These are phyloP conservation scores for Fistulinella cinereoalba DNA, from an alignment of 1,284 basidiomycete genomes.

Conservation along the genomic window DNA sequence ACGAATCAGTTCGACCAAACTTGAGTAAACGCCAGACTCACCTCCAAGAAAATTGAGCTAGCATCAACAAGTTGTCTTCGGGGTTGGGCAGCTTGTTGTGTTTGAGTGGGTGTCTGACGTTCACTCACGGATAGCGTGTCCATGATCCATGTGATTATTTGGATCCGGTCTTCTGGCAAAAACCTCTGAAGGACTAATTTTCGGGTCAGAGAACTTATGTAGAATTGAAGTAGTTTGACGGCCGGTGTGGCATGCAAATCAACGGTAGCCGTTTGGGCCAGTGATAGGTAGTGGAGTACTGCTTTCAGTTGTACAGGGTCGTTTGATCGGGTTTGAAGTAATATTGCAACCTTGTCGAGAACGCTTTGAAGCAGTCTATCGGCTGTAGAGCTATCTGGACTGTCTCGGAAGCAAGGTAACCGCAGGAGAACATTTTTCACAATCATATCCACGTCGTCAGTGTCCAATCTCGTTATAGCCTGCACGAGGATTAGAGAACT, in stretches of 20 bases:
- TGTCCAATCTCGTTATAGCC: constrained; percentile 48
- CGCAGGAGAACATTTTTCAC: constrained; percentile 52
- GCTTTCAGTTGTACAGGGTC: constrained; percentile 34
- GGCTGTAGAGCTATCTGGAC: constrained; percentile 35
- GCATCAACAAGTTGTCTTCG: constrained; percentile 47
- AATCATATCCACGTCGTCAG: constrained; percentile 44
- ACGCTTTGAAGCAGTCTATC: constrained; percentile 45
- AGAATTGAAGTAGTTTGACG: constrained; percentile 51
- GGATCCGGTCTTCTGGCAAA: constrained; percentile 40
- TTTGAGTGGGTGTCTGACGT: constrained; percentile 15
- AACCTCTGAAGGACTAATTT: constrained; percentile 49
- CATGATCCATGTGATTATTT: constrained; percentile 44
- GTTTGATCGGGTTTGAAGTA: constrained; percentile 40
- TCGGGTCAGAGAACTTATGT: constrained; percentile 44
- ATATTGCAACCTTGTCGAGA: constrained; percentile 39
- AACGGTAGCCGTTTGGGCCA: constrained; percentile 46
- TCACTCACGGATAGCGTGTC: constrained; percentile 37
- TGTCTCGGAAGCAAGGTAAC: constrained; percentile 44
- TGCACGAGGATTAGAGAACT: constrained; percentile 24
- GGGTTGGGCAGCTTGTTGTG: constrained; percentile 29
- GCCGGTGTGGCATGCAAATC: constrained; percentile 43
- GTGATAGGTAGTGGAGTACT: constrained; percentile 46
- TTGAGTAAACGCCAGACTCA: constrained; percentile 21
- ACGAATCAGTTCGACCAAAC: constrained; percentile 3
- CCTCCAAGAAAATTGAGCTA: constrained; percentile 49